Conservation (phyloP, 176 grass and related monocot genomes). For the Secale cereale region DNA sequence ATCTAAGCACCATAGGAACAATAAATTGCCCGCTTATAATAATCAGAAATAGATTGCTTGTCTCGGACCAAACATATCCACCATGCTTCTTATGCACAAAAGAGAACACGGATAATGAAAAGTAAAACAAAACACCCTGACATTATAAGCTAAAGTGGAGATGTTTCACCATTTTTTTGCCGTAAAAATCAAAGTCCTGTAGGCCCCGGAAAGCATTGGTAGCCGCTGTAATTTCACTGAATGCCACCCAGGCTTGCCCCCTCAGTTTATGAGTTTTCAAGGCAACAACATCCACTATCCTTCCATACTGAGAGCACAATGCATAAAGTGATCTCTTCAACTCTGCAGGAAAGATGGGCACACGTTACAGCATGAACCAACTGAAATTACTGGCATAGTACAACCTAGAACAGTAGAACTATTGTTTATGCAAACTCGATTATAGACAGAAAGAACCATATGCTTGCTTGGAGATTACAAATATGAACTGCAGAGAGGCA, state of each 20-base stretch:
- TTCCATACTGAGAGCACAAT: slow-evolving; percentile 94
- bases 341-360: slow-evolving; percentile 44
- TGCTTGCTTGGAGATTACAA: not conserved
- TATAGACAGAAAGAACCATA: not conserved
- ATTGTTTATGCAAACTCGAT: not conserved
- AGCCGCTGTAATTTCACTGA: slow-evolving; percentile 83
- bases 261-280: slow-evolving; percentile 87
- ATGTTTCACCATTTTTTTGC: slow-evolving; percentile 71
- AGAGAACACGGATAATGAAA: not conserved
- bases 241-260: slow-evolving; percentile 96
- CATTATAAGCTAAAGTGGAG: slow-evolving; percentile 7
- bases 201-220: slow-evolving; percentile 90
- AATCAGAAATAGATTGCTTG: not conserved
- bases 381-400: not conserved
- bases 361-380: not conserved
- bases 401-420: not conserved
- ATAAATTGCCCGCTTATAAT: not conserved
- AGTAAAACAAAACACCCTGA: not conserved
- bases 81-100: not conserved
- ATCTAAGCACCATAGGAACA: not conserved
- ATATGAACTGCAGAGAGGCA: not conserved
- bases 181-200: slow-evolving; percentile 94
- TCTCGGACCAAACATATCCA: not conserved
- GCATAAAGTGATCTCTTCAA: slow-evolving; percentile 89
- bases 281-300: slow-evolving; percentile 87